Percentiles rank a stretch among this genome's conserved stretches.
These are phyloP conservation scores for Aaosphaeria arxii DNA, from an alignment of 2,329 filamentous ascomycete genomes.

Conservation along the genomic window DNA sequence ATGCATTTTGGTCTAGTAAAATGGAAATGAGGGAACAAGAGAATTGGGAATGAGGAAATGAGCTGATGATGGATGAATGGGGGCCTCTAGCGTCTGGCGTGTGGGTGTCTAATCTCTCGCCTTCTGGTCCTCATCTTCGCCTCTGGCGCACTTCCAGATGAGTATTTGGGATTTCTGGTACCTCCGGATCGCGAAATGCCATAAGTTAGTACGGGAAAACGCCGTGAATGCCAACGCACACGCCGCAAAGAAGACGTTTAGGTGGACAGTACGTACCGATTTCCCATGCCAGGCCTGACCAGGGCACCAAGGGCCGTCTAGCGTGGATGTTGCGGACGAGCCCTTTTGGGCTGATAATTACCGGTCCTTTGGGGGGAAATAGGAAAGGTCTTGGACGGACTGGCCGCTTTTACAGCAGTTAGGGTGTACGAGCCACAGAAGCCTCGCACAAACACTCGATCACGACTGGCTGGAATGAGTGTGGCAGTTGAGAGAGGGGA, in stretches of 20 bases:
- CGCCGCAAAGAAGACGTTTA: neutral
- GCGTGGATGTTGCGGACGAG: slow-evolving; percentile 1
- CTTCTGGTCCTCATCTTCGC: too few relatives aligned
- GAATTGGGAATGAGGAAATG: too few relatives aligned
- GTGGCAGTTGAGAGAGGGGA: slow-evolving; percentile 8
- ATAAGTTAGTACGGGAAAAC: neutral
- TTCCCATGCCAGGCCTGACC: neutral
- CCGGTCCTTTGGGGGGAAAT: slow-evolving; percentile 3
- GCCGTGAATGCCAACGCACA: neutral
- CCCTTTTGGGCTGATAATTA: slow-evolving; percentile 22
- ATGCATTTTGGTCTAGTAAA: too few relatives aligned
- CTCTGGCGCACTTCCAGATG: too few relatives aligned
- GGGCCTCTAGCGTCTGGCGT: too few relatives aligned
- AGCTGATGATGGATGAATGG: neutral
- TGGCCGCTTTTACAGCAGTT: slow-evolving; percentile 5
- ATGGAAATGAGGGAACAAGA: too few relatives aligned
- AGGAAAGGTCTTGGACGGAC: slow-evolving; percentile 1
- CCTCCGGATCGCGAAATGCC: neutral
- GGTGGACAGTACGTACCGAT: neutral
- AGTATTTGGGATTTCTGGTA: too few relatives aligned
- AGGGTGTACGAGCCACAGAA: slow-evolving; percentile 16
- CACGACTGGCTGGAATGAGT: neutral
- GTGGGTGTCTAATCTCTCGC: too few relatives aligned
- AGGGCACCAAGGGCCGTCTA: neutral
- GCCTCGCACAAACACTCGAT: slow-evolving; percentile 16